phyloP scores from a whole-genome alignment of 305 asterid species.

The Solanum hybrid region DNA sequence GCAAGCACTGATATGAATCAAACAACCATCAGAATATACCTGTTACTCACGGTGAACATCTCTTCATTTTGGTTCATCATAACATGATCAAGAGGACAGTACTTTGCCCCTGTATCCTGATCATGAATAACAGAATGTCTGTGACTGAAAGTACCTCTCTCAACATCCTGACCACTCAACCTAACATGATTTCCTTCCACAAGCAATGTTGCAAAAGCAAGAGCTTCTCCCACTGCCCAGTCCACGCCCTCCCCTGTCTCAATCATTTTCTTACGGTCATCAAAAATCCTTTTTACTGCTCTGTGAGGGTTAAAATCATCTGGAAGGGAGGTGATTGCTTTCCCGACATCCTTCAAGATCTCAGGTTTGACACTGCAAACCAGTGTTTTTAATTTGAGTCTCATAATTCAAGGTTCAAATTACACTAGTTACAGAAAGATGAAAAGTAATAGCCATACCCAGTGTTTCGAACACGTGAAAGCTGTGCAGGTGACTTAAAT shows the following conservation, averaged over 20 bases:
- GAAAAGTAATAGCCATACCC: slow-evolving; percentile 32
- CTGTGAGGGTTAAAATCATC: slow-evolving; percentile 68
- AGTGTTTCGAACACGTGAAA: slow-evolving; percentile 71
- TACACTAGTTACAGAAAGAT: background rate
- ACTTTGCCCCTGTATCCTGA: slow-evolving; percentile 28
- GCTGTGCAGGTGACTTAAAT: slow-evolving; percentile 83
- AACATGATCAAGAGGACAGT: slow-evolving; percentile 77
- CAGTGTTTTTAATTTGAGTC: slow-evolving; percentile 1
- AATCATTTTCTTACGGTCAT: slow-evolving; percentile 82
- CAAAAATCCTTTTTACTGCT: slow-evolving; percentile 67
- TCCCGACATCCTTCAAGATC: slow-evolving; percentile 76
- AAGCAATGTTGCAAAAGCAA: slow-evolving; percentile 34
- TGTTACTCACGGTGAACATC: slow-evolving; percentile 94
- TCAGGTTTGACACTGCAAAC: slow-evolving; percentile 72
- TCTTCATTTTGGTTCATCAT: slow-evolving; percentile 76
- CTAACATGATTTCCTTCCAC: slow-evolving; percentile 37
- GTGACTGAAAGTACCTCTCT: slow-evolving; percentile 35
- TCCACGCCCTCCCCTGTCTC: slow-evolving; percentile 82
- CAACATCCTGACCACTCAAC: slow-evolving; percentile 38
- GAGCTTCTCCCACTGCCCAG: slow-evolving; percentile 41
- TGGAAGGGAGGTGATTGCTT: slow-evolving; percentile 70
- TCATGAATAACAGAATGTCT: slow-evolving; percentile 35
- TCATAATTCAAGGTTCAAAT: background rate
- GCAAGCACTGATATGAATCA: background rate
- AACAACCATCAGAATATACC: slow-evolving; percentile 27